A percentile compares a stretch with the other conserved stretches of the same genome.
Evolutionary conservation across 345 rosid species (phyloP).

Genomic region (Salix koriyanagi): DNA sequence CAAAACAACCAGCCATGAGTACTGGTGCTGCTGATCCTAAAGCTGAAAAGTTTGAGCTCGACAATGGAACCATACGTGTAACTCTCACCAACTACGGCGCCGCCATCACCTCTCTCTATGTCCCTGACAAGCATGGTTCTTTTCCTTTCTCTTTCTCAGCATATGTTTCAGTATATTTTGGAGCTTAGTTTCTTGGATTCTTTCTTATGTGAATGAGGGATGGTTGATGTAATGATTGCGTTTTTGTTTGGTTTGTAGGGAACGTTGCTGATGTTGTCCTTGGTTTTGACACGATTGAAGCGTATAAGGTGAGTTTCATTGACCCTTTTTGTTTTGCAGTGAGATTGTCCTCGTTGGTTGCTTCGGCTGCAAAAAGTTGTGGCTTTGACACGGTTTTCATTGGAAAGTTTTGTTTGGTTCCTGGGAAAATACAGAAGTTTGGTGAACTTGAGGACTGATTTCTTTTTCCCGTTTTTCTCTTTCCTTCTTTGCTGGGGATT

Average conservation of each 20-base stretch:
- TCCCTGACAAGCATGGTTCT: slow-evolving; percentile 72
- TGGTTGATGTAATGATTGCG: neutral
- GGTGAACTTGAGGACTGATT: neutral
- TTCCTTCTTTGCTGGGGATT: neutral
- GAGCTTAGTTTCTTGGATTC: neutral
- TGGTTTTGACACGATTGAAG: slow-evolving; percentile 79
- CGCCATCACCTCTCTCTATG: slow-evolving; percentile 54
- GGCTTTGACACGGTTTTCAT: neutral
- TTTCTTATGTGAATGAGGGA: neutral
- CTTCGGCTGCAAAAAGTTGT: neutral
- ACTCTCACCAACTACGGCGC: neutral
- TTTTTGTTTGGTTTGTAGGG: slow-evolving; percentile 35
- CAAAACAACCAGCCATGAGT: neutral
- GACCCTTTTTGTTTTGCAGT: neutral
- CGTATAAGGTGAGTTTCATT: slow-evolving; percentile 50
- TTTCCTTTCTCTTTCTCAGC: neutral
- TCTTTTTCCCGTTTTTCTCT: neutral
- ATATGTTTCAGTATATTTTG: neutral
- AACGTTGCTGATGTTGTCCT: slow-evolving; percentile 68
- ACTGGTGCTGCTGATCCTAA: neutral
- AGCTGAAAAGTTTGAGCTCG: slow-evolving; percentile 3
- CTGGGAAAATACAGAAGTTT: neutral
- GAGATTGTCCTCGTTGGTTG: neutral
- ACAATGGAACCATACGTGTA: slow-evolving; percentile 14
- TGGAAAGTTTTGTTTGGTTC: neutral